Conservation (phyloP, 1,284 basidiomycete genomes). For the Pulchroboletus neoregius region DNA sequence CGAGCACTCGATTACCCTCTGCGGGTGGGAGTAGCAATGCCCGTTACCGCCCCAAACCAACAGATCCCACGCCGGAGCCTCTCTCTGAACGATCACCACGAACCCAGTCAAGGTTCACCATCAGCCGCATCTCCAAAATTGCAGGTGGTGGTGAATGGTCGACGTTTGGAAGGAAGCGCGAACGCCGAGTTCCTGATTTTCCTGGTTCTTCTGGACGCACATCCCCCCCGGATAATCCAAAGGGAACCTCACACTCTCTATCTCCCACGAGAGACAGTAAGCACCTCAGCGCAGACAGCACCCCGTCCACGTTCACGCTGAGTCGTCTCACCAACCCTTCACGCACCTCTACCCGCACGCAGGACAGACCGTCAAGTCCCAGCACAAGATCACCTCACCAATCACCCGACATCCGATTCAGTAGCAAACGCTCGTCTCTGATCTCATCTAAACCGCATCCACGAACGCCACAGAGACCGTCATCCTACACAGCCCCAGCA, state of each 20-base stretch:
- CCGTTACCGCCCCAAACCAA: constrained; percentile 6
- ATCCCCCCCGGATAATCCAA: constrained; percentile 10
- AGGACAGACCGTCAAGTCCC: constrained; percentile 13
- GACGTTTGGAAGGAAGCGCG: constrained; percentile 40
- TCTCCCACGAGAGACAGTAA: constrained; percentile 14
- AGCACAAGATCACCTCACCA: constrained; percentile 15
- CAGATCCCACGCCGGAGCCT: constrained; percentile 1
- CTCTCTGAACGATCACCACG: constrained; percentile 1
- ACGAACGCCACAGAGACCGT: constrained; percentile 27
- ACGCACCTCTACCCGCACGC: constrained; percentile 5
- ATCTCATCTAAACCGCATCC: constrained; percentile 28
- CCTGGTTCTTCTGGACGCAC: constrained; percentile 10
- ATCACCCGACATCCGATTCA: constrained; percentile 16
- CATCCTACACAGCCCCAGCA: constrained; percentile 18
- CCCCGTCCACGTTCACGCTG: constrained; percentile 20
- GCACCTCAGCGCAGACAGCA: constrained; percentile 16
- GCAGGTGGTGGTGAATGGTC: constrained; percentile 38
- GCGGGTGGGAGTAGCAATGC: constrained; percentile 5
- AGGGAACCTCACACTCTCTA: constrained; percentile 15
- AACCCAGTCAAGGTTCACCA: constrained; percentile 14
- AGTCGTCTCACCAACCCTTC: constrained; percentile 19
- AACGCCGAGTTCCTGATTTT: constrained; percentile 15
- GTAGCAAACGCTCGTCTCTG: constrained; percentile 28
- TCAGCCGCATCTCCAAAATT: constrained; percentile 28
- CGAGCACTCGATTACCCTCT: constrained; percentile 26